Evolutionary conservation across 1,139 yeast genomes (phyloP), one percentile per base, ranked within the genome.

Genomic region (Yamadazyma oceani): DNA sequence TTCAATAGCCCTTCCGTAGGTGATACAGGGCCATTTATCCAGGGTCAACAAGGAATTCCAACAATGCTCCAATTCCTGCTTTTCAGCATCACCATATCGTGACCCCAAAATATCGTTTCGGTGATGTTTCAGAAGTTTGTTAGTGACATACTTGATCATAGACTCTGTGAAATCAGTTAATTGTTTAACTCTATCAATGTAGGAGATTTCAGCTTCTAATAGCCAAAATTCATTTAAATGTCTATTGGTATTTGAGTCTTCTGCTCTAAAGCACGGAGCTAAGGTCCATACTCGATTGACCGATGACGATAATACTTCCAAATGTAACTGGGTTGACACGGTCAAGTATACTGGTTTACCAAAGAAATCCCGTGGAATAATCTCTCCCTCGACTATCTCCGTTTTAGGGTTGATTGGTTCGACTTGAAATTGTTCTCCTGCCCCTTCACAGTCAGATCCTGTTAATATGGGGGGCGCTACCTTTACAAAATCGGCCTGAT

Each of bases 181-280:
- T 44, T 84, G 85, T 2, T 58, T 54, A 6, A 89, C 71, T 11
- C 66, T 59, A 9, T 75, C 70, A 2, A 85, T 64, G 57, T 85
- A 85, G 11, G 89, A 80, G 22, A 89, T 59, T 55, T 94, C 99
- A 0, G 90, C 95, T 60, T 94, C 99, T 3, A 92, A 64, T 97
- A 94, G 90, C 97, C 97, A 92, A 60, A 94, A 94, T 58, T 94
- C 99, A 44, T 94, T 78, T 45, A 94, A 64, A 57, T 94, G 99
- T 34, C 98, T 73, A 50, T 82, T 86, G 0, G 99, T 94, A 51
- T 88, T 89, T 37, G 96, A 85, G 36, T 77, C 77, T 55, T 94
- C 99, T 0, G 98, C 98, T 43, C 99, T 69, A 56, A 94, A 94
- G 42, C 96, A 88, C 1, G 98, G 98, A 0, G 90, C 73, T 33